Base-by-base conservation (phyloP, 768 basidiomycete genomes). In the Psilocybe cubensis region DNA sequence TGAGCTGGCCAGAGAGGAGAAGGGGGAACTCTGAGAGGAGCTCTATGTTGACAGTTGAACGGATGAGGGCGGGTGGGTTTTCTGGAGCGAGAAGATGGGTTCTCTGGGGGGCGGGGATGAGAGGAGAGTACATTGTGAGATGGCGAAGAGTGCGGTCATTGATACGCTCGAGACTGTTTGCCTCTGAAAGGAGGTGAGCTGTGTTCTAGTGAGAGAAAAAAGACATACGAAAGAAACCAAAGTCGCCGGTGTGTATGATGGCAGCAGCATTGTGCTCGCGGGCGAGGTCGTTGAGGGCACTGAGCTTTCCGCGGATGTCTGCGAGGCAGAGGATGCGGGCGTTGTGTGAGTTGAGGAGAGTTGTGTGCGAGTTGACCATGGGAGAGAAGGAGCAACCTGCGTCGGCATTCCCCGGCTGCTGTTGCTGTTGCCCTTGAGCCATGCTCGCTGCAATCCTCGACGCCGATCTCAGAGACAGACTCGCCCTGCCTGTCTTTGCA, bases 171-270 rank as follows among this genome's bases (percentile, higher is more conserved):
- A 96, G 80, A 70, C 92, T 94, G 61, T 79, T 79, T 25, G 84
- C 78, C 72, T 95, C 92, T 94, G 49, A 29, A 21, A 55, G 23
- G 55, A 50, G 20, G 24, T 50, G 18, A 51, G 45, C 18, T 52
- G 41, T n/a, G 23, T 6, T 0, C 54, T 3, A 51, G 41, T 29
- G 33, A 54, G 27, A 25, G 49, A 47, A 17, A 43, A 45, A 54
- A 62, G 23, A 72, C 81, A 60, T 63, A 88, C 92, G 94, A 73
- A 96, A 97, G 77, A 99, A 97, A 57, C 97, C 97, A 85, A 98
- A 98, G 78, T 99, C 97, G 52, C 97, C 97, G 0, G 96, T 96
- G 71, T 98, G 96, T 57, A 99, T 92, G 71, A 98, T 88, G 17
- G 95, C 96, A 57, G 88, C 84, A 21, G 95, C 97, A 68, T 91